phyloP scores from a whole-genome alignment of 2,329 filamentous ascomycete genomes.

The Ophiocordyceps australis region DNA sequence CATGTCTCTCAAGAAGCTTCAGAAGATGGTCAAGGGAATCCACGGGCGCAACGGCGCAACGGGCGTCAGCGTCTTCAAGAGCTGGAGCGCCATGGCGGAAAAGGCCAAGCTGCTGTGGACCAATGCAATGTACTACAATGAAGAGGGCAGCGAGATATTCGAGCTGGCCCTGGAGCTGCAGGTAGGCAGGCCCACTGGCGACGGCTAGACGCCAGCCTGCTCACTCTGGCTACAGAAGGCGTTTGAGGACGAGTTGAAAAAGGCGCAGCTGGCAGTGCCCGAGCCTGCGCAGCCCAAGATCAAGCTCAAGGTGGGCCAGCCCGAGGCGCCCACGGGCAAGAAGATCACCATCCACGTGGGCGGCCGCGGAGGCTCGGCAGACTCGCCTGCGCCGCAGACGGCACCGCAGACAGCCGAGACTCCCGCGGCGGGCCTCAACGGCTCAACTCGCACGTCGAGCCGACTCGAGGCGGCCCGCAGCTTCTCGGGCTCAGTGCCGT shows the following conservation, averaged over 20 bases:
- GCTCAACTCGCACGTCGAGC: constrained; percentile 5
- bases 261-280: constrained; percentile 53
- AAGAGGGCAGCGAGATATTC: constrained; percentile 77
- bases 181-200: constrained; percentile 22
- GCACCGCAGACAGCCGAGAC: constrained; percentile 7
- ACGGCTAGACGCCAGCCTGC: too few relatives aligned
- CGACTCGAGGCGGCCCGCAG: constrained; percentile 21
- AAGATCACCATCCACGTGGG: constrained; percentile 59
- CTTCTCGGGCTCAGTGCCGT: constrained; percentile 16
- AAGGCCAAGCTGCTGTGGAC: constrained; percentile 68
- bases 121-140: constrained; percentile 80
- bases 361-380: constrained; percentile 33
- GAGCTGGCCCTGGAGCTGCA: constrained; percentile 61
- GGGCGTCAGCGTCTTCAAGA: constrained; percentile 52
- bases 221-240: constrained; percentile 46
- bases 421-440: constrained; percentile 7
- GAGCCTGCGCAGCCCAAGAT: constrained; percentile 63
- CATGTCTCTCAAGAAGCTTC: constrained; percentile 57
- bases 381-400: constrained; percentile 28
- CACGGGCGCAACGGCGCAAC: constrained; percentile 49
- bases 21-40: constrained; percentile 59
- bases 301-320: constrained; percentile 52
- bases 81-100: constrained; percentile 67
- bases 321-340: constrained; percentile 25
- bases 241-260: constrained; percentile 49